Evolutionary conservation across 805 yeast species (phyloP).

Genomic region (Nematodospora valgi): DNA sequence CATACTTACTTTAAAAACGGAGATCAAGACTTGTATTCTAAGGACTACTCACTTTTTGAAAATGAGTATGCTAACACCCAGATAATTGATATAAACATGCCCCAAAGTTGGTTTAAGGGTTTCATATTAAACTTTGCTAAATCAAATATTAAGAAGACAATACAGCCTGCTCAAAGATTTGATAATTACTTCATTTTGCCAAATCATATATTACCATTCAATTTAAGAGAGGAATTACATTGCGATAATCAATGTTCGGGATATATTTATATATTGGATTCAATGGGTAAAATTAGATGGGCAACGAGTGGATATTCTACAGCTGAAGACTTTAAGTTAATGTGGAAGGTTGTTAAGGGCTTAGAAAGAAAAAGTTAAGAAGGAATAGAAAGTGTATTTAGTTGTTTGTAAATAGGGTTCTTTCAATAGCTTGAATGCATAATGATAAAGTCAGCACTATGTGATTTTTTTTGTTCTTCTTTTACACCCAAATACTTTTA

Average conservation of each 20-base stretch:
- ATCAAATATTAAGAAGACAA: slow-evolving; percentile 37
- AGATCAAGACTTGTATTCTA: slow-evolving; percentile 37
- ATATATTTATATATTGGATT: slow-evolving; percentile 75
- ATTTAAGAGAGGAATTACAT: slow-evolving; percentile 53
- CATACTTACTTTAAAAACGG: slow-evolving; percentile 53
- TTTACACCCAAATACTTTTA: no score
- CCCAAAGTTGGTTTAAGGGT: slow-evolving; percentile 71
- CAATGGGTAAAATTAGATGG: slow-evolving; percentile 78
- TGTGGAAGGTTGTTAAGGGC: slow-evolving; percentile 67
- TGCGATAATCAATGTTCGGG: slow-evolving; percentile 81
- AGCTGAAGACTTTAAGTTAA: slow-evolving; percentile 56
- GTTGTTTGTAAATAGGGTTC: no score
- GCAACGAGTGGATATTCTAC: slow-evolving; percentile 81
- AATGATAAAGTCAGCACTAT: no score
- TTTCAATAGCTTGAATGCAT: no score
- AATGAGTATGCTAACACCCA: slow-evolving; percentile 53
- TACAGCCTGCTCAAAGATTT: slow-evolving; percentile 47
- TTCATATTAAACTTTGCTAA: slow-evolving; percentile 48
- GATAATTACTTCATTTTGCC: slow-evolving; percentile 62
- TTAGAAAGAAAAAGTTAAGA: slow-evolving; percentile 45
- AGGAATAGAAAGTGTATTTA: background rate
- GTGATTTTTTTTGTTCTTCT: no score
- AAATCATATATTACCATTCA: slow-evolving; percentile 54
- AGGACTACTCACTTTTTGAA: slow-evolving; percentile 35
- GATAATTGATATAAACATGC: slow-evolving; percentile 71